Percentiles rank a stretch among this genome's conserved stretches.
These are phyloP conservation scores for Zostera marina DNA, from an alignment of 116 monocot genomes.

Conservation along the genomic window DNA sequence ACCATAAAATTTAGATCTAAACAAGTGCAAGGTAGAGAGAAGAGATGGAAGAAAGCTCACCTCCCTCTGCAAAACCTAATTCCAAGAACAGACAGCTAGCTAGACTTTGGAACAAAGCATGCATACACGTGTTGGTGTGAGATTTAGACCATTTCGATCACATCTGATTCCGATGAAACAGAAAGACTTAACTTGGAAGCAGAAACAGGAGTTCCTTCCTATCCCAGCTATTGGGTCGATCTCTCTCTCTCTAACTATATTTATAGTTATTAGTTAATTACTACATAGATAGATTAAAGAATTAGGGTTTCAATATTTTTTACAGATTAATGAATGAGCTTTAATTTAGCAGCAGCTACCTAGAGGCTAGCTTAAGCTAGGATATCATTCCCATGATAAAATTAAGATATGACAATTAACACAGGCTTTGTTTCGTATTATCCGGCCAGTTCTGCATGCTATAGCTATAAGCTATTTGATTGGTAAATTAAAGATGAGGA, in stretches of 20 bases:
- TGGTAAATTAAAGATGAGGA: no score
- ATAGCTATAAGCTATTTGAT: background rate
- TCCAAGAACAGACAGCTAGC: background rate
- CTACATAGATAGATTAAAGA: background rate
- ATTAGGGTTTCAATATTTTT: background rate
- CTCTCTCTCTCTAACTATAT: no score
- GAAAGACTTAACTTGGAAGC: no score
- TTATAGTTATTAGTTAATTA: background rate
- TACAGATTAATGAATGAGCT: background rate
- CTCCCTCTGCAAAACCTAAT: background rate
- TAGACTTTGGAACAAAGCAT: background rate
- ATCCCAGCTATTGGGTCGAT: no score
- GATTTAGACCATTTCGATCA: background rate
- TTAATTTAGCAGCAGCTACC: background rate
- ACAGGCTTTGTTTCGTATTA: no score
- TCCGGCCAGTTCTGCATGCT: no score
- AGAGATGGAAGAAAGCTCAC: background rate
- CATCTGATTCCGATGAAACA: background rate
- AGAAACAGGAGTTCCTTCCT: no score
- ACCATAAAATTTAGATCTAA: background rate
- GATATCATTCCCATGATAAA: background rate
- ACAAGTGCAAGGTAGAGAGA: background rate
- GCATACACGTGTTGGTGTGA: background rate
- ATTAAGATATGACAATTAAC: background rate
- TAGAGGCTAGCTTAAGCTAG: background rate